phyloP scores from a whole-genome alignment of 495 filamentous ascomycete genomes.

The Aspergillus conjunctus region DNA sequence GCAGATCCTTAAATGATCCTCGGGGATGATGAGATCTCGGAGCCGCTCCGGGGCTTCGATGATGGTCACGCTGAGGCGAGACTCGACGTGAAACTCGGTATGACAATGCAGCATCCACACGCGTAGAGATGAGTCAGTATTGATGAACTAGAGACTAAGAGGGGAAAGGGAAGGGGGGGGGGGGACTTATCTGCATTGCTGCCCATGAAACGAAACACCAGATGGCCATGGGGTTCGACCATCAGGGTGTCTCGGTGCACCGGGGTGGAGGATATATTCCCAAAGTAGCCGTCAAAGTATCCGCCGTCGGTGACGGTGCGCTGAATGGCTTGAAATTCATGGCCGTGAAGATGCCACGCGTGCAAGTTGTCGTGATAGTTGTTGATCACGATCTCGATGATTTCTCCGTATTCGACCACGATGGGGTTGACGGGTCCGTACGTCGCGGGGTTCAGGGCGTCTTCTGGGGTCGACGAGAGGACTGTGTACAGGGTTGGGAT shows the following conservation, averaged over 20 bases:
- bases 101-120: conserved; percentile 78
- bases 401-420: conserved; percentile 49
- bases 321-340: conserved; percentile 53
- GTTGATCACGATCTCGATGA: conserved; percentile 65
- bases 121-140: conserved; percentile 15
- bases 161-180: background rate
- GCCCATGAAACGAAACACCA: conserved; percentile 65
- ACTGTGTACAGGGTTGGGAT: conserved; percentile 79
- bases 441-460: conserved; percentile 53
- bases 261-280: conserved; percentile 45
- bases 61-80: conserved; percentile 66
- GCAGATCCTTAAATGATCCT: conserved; percentile 21
- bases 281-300: conserved; percentile 42
- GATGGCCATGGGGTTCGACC: conserved; percentile 52
- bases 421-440: conserved; percentile 47
- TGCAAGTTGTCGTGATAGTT: conserved; percentile 64
- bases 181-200: conserved; percentile 63
- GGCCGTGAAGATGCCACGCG: conserved; percentile 68
- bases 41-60: conserved; percentile 51
- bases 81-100: conserved; percentile 73
- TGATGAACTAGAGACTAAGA: background rate
- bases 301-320: conserved; percentile 48
- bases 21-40: conserved; percentile 13
- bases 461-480: conserved; percentile 45
- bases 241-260: conserved; percentile 62